phyloP scores from a whole-genome alignment of 257 asterid genomes.

The Datura wrightii region DNA sequence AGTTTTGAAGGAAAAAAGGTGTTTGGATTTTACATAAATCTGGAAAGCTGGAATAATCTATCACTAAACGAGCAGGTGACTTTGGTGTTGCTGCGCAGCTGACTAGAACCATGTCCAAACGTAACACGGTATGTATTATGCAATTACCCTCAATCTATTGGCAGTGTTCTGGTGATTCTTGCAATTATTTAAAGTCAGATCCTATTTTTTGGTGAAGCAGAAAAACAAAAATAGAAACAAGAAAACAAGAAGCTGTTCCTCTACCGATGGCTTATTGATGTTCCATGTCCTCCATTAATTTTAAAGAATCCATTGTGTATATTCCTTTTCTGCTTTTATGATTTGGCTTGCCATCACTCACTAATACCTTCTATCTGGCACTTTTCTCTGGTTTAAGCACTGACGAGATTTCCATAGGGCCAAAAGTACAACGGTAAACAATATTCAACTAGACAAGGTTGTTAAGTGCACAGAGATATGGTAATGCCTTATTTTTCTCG shows the following conservation, averaged over 20 bases:
- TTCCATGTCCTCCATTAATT: not conserved
- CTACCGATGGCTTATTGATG: conserved; percentile 13
- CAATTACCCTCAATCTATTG: not conserved
- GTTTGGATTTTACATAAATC: not conserved
- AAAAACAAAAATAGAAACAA: conserved; percentile 11
- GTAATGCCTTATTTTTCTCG: not conserved
- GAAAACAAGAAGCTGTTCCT: not conserved
- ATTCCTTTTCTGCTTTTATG: not conserved
- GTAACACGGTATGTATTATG: conserved; percentile 74
- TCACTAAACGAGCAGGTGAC: conserved; percentile 69
- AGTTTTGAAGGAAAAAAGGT: conserved; percentile 22
- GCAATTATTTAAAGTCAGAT: not conserved
- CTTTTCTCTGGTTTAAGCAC: not conserved
- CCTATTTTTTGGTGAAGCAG: not conserved
- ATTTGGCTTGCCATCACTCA: not conserved
- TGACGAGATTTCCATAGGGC: not conserved
- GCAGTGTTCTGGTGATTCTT: not conserved
- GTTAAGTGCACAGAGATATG: not conserved
- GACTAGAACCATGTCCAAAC: conserved; percentile 99
- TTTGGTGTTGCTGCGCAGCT: conserved; percentile 99
- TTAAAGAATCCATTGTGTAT: conserved; percentile 15
- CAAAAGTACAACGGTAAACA: not conserved
- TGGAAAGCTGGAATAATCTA: conserved; percentile 31
- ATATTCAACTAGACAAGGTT: conserved; percentile 8
- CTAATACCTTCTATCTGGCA: not conserved